Evolutionary conservation across 495 filamentous ascomycete genomes (phyloP).

Genomic region (Penicillium waksmanii): DNA sequence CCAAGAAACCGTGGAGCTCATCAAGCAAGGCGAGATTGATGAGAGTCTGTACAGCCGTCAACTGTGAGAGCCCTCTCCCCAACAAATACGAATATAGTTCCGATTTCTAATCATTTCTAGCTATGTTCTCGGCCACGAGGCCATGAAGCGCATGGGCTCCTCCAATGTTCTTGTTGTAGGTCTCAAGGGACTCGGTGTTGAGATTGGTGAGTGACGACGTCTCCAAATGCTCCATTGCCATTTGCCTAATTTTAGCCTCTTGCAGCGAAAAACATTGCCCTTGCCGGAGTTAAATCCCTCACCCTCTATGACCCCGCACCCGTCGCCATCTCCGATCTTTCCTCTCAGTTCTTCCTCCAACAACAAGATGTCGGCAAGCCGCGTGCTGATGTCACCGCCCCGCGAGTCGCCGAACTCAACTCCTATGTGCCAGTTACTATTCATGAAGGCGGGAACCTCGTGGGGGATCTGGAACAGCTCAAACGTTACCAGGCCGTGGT

Average conservation of each 20-base stretch:
- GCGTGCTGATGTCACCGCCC: constrained; percentile 81
- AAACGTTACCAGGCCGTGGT: constrained; percentile 91
- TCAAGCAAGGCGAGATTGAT: constrained; percentile 80
- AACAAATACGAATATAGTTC: constrained; percentile 6
- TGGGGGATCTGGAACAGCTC: constrained; percentile 71
- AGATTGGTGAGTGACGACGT: constrained; percentile 66
- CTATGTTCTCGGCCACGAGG: constrained; percentile 97
- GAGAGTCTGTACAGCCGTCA: constrained; percentile 97
- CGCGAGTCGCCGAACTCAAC: constrained; percentile 91
- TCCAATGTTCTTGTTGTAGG: constrained; percentile 94
- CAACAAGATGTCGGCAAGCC: constrained; percentile 89
- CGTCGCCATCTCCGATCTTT: constrained; percentile 80
- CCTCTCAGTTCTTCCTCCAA: constrained; percentile 94
- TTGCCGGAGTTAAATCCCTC: constrained; percentile 89
- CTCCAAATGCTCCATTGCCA: background rate
- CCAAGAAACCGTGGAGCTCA: constrained; percentile 56
- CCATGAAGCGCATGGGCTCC: constrained; percentile 98
- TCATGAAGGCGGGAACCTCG: constrained; percentile 66
- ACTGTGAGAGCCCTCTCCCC: constrained; percentile 56
- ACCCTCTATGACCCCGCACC: constrained; percentile 87
- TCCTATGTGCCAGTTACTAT: constrained; percentile 89
- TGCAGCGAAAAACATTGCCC: constrained; percentile 93
- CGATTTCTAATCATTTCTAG: constrained; percentile 29
- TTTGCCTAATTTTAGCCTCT: constrained; percentile 12
- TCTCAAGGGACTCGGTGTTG: constrained; percentile 90